Evolutionary conservation across 352 stramenopile species (phyloP).

Genomic region (Blastocystis hominis): DNA sequence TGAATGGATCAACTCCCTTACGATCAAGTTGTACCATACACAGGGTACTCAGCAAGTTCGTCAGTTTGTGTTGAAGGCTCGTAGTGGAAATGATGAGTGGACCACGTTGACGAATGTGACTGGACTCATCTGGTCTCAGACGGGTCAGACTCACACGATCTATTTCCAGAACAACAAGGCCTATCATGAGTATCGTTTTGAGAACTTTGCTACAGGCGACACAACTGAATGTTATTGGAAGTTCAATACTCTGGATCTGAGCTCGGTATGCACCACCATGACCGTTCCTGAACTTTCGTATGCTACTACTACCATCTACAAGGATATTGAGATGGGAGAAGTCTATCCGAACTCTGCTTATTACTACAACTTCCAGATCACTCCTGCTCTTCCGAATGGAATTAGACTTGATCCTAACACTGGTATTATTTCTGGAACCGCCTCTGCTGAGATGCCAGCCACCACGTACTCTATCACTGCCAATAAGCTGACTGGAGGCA

Average conservation of each 20-base stretch:
- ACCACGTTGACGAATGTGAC: background rate
- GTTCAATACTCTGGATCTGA: background rate
- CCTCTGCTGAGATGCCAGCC: background rate
- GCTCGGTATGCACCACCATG: background rate
- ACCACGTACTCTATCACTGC: background rate
- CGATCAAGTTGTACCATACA: background rate
- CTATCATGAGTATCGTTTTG: background rate
- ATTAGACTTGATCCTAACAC: background rate
- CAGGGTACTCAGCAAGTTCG: background rate
- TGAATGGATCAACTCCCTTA: background rate
- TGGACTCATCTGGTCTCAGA: background rate
- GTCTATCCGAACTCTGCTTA: background rate
- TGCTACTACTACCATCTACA: background rate
- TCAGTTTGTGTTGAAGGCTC: background rate
- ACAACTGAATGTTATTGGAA: background rate
- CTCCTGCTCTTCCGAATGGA: background rate
- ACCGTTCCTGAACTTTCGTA: background rate
- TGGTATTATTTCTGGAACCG: background rate
- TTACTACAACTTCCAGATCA: background rate
- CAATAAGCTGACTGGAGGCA: background rate
- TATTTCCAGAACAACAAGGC: background rate
- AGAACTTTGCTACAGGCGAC: background rate
- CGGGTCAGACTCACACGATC: background rate
- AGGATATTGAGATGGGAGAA: conserved; percentile 28
- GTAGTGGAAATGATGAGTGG: background rate